phyloP scores from a whole-genome alignment of 2,329 filamentous ascomycete genomes.

The Aspergillus quadrilineatus region DNA sequence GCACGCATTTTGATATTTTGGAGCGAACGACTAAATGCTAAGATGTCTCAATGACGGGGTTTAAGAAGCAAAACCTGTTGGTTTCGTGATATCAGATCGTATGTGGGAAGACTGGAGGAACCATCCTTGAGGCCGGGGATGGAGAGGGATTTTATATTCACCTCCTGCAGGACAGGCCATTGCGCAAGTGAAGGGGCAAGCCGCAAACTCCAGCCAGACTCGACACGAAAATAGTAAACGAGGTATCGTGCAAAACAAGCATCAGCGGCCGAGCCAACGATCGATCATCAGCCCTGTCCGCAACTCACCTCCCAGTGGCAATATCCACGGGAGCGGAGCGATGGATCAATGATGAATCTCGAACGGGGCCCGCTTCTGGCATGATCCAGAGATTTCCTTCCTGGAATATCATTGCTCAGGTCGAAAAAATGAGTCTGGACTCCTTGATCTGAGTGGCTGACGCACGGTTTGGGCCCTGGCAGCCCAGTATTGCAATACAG shows the following conservation, averaged over 20 bases:
- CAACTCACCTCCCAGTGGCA: constrained; percentile 10
- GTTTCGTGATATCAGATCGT: neutral
- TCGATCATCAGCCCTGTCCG: constrained; percentile 17
- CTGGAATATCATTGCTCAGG: neutral
- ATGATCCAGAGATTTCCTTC: constrained; percentile 2
- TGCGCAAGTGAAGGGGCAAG: constrained; percentile 14
- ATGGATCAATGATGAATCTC: constrained; percentile 6
- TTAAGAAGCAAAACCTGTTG: neutral
- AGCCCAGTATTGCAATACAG: neutral
- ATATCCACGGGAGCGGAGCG: neutral
- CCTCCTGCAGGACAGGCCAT: constrained; percentile 12
- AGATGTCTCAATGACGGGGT: constrained; percentile 11
- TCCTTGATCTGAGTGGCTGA: constrained; percentile 1
- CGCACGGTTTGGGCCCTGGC: neutral
- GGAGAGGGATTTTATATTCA: constrained; percentile 19
- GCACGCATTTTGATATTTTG: constrained; percentile 46
- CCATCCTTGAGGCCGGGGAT: constrained; percentile 5
- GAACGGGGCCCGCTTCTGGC: constrained; percentile 9
- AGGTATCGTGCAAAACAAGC: constrained; percentile 11
- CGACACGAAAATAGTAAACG: constrained; percentile 19
- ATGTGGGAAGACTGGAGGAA: constrained; percentile 2
- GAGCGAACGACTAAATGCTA: constrained; percentile 5
- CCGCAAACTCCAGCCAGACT: constrained; percentile 3
- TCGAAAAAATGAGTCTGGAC: neutral
- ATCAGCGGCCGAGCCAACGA: neutral